Evolutionary conservation across 1,139 yeast genomes (phyloP).

Genomic region (Zygoascus hellenicus): DNA sequence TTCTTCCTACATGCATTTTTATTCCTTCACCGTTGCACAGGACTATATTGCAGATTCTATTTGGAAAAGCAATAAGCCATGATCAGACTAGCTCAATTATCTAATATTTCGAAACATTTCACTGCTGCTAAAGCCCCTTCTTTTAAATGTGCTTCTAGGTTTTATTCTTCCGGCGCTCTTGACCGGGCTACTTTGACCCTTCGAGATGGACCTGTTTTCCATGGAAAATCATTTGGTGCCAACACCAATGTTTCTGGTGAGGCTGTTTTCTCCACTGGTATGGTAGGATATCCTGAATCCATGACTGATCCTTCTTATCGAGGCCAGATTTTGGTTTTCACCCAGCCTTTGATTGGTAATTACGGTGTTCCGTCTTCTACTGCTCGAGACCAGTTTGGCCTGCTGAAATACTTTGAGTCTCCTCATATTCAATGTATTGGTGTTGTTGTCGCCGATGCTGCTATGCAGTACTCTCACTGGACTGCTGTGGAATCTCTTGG

Average conservation of each 20-base stretch:
- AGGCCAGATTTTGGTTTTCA: slow-evolving; percentile 93
- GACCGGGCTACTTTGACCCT: slow-evolving; percentile 72
- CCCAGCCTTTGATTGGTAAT: slow-evolving; percentile 95
- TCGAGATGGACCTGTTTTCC: slow-evolving; percentile 89
- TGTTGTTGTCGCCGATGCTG: slow-evolving; percentile 92
- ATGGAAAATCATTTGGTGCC: slow-evolving; percentile 93
- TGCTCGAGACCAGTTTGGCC: slow-evolving; percentile 72
- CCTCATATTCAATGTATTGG: slow-evolving; percentile 92
- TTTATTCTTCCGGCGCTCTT: slow-evolving; percentile 12
- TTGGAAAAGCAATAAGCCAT: slow-evolving; percentile 36
- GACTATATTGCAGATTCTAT: slow-evolving; percentile 39
- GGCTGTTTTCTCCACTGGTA: slow-evolving; percentile 94
- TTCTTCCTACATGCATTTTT: slow-evolving; percentile 9
- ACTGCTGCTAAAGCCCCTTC: neutral
- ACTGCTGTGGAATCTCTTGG: slow-evolving; percentile 94
- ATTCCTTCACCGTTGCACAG: slow-evolving; percentile 14
- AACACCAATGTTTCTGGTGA: slow-evolving; percentile 89
- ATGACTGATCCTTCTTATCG: slow-evolving; percentile 98
- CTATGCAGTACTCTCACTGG: slow-evolving; percentile 95
- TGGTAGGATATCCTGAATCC: slow-evolving; percentile 97
- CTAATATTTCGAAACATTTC: slow-evolving; percentile 1
- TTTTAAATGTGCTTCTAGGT: slow-evolving; percentile 15
- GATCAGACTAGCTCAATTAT: slow-evolving; percentile 6
- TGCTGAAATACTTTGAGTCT: slow-evolving; percentile 85
- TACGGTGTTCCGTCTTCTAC: slow-evolving; percentile 93